These are phyloP conservation scores for Lactuca saligna DNA, from an alignment of 129 eudicot genomes.

Conservation along the genomic window DNA sequence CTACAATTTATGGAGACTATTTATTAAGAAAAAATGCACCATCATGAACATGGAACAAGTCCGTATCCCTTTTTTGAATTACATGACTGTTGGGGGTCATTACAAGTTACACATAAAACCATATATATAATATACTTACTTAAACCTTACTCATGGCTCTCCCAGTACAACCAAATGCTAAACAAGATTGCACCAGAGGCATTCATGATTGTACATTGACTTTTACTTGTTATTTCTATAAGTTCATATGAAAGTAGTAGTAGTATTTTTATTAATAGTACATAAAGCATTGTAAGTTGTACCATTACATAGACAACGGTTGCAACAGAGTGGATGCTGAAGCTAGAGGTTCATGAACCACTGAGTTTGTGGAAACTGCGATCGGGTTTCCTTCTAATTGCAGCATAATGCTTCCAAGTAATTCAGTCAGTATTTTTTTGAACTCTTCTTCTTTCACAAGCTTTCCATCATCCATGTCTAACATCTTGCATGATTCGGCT, in stretches of 20 bases:
- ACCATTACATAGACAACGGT: conserved; percentile 42
- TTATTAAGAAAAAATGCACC: neutral
- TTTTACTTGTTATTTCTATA: conserved; percentile 22
- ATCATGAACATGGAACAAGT: neutral
- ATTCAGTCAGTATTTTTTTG: conserved; percentile 65
- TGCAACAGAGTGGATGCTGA: conserved; percentile 67
- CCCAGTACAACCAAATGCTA: conserved; percentile 14
- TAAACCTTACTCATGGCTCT: conserved; percentile 9
- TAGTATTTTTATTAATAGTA: neutral
- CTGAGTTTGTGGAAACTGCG: conserved; percentile 73
- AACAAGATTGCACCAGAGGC: conserved; percentile 21
- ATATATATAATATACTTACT: conserved; percentile 7
- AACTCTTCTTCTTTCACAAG: conserved; percentile 84
- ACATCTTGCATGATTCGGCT: conserved; percentile 62
- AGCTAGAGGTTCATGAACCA: conserved; percentile 78
- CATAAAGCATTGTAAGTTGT: conserved; percentile 24
- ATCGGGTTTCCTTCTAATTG: conserved; percentile 85
- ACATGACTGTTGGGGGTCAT: conserved; percentile 10
- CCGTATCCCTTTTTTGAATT: neutral
- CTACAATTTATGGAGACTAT: neutral
- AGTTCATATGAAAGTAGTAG: neutral
- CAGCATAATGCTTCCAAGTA: conserved; percentile 82
- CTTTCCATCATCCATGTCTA: conserved; percentile 72
- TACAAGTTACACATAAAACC: conserved; percentile 28
- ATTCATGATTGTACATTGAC: conserved; percentile 18